Base-by-base conservation (phyloP, 2,329 filamentous ascomycete genomes). In the Monosporascus sp. region DNA sequence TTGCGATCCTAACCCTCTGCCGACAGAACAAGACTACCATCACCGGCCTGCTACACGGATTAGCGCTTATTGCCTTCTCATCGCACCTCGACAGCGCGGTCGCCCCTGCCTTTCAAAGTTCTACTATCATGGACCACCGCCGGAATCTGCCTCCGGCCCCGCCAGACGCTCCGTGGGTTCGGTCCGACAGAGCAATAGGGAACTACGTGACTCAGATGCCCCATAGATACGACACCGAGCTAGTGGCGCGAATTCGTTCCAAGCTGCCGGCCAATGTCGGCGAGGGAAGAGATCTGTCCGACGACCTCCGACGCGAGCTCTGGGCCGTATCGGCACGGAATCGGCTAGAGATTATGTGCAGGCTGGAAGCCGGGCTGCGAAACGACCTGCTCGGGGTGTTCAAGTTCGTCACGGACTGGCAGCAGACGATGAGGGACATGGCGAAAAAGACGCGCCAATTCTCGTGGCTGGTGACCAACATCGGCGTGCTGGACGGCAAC, bases 401-500 rank as follows among this genome's bases (percentile, higher is more conserved):
- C 58, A 62, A 63, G 57, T 65, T 63, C 37, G 67, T 72, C 27
- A 59, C 58, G 19, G 67, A 72, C 61, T 72, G 69, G 70, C 60
- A 63, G 54, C 37, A 62, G 54, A 63, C 63, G 54, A 62, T 65
- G 63, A 59, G 53, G 2, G 49, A 53, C 50, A 59, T 60, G 50
- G 65, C 64, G 11, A 58, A 57, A 22, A 69, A 63, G 60, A 52
- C 61, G 51, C 59, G 69, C 19, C 58, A 67, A 14, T 60, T 63
- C 35, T 60, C 69, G 20, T 72, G 66, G 63, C 54, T 70, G 22
- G 63, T 72, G 7, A 69, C 68, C 46, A 72, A 71, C 54, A 51
- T 71, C n/a, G 70, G 69, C 43, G 64, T 70, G 7, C 52, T 72
- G 17, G 57, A 70, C 46, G 63, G 67, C 9, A 24, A 41, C 41